phyloP scores from a whole-genome alignment of 371 early-diverging fungal species.

The Globomyces sp. region DNA sequence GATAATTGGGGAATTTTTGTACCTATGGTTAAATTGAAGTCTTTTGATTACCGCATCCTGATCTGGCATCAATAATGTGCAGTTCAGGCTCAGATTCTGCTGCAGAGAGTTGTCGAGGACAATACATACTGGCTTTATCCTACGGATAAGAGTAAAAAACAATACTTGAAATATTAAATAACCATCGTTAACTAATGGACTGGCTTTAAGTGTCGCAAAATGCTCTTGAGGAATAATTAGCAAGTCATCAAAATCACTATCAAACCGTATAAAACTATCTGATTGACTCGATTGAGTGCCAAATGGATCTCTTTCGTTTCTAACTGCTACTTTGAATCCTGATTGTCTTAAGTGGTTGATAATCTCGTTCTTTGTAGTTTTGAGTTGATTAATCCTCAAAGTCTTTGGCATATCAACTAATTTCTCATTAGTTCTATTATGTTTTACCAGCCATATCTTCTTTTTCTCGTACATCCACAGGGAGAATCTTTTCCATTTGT shows the following conservation, averaged over 20 bases:
- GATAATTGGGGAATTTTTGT: conserved; percentile 95
- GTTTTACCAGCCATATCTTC: conserved; percentile 44
- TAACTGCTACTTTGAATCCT: conserved; percentile 24
- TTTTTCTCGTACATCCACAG: conserved; percentile 40
- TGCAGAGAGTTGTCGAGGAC: conserved; percentile 26
- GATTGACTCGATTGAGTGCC: background rate
- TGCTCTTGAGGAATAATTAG: conserved; percentile 75
- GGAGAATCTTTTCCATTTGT: conserved; percentile 47
- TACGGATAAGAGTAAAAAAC: too few relatives aligned
- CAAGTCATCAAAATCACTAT: conserved; percentile 76
- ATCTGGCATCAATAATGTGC: conserved; percentile 80
- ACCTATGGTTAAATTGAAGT: conserved; percentile 58
- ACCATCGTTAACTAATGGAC: conserved; percentile 69
- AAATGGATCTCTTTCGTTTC: background rate
- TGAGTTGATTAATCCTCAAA: conserved; percentile 72
- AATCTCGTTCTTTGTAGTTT: conserved; percentile 40
- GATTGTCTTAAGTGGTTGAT: conserved; percentile 25
- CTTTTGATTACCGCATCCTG: conserved; percentile 41
- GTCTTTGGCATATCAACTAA: conserved; percentile 55
- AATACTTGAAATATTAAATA: conserved; percentile 74
- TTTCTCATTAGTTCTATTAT: too few relatives aligned
- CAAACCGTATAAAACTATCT: conserved; percentile 36
- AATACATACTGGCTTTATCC: conserved; percentile 76
- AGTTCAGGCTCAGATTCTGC: conserved; percentile 22
- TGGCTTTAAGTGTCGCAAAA: conserved; percentile 76